Evolutionary conservation across 495 filamentous ascomycete species (phyloP).

Genomic region (Cetradonia linearis): DNA sequence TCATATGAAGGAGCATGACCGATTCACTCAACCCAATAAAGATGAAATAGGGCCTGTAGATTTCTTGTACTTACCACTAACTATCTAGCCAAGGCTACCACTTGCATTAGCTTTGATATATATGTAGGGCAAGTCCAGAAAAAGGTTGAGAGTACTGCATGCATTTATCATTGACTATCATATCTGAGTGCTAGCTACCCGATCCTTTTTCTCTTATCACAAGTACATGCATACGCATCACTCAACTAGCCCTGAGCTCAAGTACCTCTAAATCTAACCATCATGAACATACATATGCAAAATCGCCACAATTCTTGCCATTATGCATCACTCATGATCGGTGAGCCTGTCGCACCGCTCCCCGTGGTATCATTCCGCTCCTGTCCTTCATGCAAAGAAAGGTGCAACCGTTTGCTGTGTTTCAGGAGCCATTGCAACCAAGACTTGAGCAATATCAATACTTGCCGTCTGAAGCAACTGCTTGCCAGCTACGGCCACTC

Average conservation of each 20-base stretch:
- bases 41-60: background rate
- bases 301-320: background rate
- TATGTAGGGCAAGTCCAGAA: background rate
- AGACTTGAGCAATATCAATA: constrained; percentile 57
- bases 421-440: constrained; percentile 61
- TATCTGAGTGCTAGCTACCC: background rate
- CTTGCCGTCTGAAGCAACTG: constrained; percentile 57
- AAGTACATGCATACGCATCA: constrained; percentile 5
- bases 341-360: background rate
- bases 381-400: constrained; percentile 40
- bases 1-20: background rate
- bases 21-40: background rate
- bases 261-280: constrained; percentile 2
- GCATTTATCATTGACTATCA: background rate
- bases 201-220: background rate
- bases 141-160: background rate
- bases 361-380: background rate
- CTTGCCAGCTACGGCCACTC: constrained; percentile 65
- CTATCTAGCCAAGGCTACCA: background rate
- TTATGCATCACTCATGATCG: constrained; percentile 16
- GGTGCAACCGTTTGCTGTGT: constrained; percentile 64
- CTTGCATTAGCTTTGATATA: background rate
- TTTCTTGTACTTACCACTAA: too few relatives aligned
- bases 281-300: constrained; percentile 12
- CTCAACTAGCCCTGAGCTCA: background rate